phyloP scores from a whole-genome alignment of 1,284 basidiomycete species.

The Fomitiporia mediterranea region DNA sequence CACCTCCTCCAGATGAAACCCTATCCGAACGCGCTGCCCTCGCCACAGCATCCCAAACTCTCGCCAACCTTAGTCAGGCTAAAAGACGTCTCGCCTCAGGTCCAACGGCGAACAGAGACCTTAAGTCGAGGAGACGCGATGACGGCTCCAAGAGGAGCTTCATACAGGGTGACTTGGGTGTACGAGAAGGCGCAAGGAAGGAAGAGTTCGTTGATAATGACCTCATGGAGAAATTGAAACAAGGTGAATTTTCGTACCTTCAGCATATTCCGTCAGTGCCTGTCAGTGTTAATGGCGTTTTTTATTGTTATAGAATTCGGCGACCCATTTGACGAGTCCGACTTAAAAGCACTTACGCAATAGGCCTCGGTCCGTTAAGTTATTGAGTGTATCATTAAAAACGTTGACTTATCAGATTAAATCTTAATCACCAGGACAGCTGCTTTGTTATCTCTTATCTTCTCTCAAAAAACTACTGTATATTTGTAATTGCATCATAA shows the following conservation, averaged over 20 bases:
- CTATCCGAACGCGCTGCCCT: neutral
- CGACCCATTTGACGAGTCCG: conserved; percentile 19
- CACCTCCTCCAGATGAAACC: conserved; percentile 22
- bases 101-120: conserved; percentile 17
- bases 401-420: too few species aligned
- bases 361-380: too few species aligned
- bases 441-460: neutral
- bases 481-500: too few species aligned
- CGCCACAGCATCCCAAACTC: neutral
- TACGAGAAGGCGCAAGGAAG: conserved; percentile 8
- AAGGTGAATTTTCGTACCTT: conserved; percentile 10
- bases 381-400: too few species aligned
- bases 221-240: conserved; percentile 19
- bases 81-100: conserved; percentile 21
- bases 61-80: conserved; percentile 12
- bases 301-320: conserved; percentile 14
- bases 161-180: neutral
- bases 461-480: too few species aligned
- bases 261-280: too few species aligned
- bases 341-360: neutral
- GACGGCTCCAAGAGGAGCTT: conserved; percentile 11
- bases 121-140: conserved; percentile 21
- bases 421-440: neutral
- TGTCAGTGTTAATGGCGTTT: neutral
- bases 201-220: conserved; percentile 19